These are phyloP conservation scores for Camellia lanceoleosa DNA, from an alignment of 148 eudicot genomes.

Conservation along the genomic window DNA sequence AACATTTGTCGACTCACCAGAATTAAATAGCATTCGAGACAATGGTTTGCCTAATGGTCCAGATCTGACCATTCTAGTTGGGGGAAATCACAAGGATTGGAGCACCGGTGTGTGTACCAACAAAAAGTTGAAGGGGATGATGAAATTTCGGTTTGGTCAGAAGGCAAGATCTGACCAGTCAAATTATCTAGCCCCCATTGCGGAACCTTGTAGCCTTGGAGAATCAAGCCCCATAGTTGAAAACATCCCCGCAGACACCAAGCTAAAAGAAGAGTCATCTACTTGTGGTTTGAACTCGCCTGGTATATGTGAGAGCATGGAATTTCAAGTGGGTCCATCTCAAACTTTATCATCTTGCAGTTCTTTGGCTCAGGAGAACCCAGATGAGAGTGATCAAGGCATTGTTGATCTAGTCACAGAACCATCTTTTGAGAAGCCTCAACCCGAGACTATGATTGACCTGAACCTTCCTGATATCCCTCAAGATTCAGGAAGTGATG, in stretches of 20 bases:
- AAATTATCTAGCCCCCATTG: neutral
- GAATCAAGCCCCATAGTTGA: slow-evolving; percentile 5
- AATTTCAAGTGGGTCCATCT: neutral
- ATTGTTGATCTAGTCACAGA: neutral
- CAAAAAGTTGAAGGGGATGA: neutral
- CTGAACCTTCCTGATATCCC: slow-evolving; percentile 22
- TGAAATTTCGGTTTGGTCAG: neutral
- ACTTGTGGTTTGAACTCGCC: neutral
- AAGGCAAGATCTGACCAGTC: neutral
- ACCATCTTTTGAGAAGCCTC: slow-evolving; percentile 8
- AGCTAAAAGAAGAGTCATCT: slow-evolving; percentile 9
- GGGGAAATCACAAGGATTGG: slow-evolving; percentile 1
- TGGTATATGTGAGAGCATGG: neutral
- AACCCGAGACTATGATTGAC: slow-evolving; percentile 17
- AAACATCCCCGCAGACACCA: neutral
- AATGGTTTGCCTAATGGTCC: slow-evolving; percentile 6
- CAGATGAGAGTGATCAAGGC: neutral
- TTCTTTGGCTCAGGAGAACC: neutral
- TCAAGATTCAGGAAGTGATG: neutral
- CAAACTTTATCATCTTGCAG: slow-evolving; percentile 9
- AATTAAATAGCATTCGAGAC: neutral
- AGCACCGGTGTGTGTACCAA: neutral
- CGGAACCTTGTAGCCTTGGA: neutral
- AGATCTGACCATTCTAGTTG: neutral
- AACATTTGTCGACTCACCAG: neutral